These are phyloP conservation scores for Lactarius tabidus DNA, from an alignment of 768 basidiomycete genomes.

Conservation along the genomic window DNA sequence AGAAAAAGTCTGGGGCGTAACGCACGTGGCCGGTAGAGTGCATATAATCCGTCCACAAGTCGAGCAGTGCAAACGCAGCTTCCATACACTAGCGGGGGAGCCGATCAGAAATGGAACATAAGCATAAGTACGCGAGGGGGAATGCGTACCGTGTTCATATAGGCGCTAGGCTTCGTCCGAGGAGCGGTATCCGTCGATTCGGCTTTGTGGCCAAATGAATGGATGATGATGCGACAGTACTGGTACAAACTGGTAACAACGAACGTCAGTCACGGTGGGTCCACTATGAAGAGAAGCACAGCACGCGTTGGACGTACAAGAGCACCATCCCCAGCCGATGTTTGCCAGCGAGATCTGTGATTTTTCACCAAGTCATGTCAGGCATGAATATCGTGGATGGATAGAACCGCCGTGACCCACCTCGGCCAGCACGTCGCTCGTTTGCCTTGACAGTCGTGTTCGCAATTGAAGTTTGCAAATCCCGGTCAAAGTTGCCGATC, in stretches of 20 bases:
- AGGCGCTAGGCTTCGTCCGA: conserved; percentile 8
- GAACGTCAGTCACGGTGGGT: neutral
- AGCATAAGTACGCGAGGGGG: neutral
- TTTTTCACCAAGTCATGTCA: neutral
- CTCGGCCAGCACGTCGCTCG: conserved; percentile 10
- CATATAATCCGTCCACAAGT: conserved; percentile 20
- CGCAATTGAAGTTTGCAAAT: conserved; percentile 17
- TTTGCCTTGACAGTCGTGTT: conserved; percentile 15
- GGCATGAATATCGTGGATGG: no score
- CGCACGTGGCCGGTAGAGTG: conserved; percentile 14
- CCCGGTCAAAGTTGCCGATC: conserved; percentile 4
- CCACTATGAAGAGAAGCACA: neutral
- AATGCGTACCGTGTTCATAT: conserved; percentile 15
- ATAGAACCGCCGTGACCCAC: neutral
- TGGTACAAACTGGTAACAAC: conserved; percentile 18
- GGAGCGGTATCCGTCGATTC: conserved; percentile 1
- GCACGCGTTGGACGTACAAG: conserved; percentile 9
- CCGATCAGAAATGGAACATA: neutral
- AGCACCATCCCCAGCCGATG: conserved; percentile 22
- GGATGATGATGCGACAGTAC: conserved; percentile 24
- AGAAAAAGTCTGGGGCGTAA: conserved; percentile 26
- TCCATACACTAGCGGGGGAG: conserved; percentile 19
- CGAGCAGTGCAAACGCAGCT: conserved; percentile 16
- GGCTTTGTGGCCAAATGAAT: conserved; percentile 24
- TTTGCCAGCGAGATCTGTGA: conserved; percentile 13